These are phyloP conservation scores for Wickerhamia fluorescens DNA, from an alignment of 805 yeast genomes.

Conservation along the genomic window DNA sequence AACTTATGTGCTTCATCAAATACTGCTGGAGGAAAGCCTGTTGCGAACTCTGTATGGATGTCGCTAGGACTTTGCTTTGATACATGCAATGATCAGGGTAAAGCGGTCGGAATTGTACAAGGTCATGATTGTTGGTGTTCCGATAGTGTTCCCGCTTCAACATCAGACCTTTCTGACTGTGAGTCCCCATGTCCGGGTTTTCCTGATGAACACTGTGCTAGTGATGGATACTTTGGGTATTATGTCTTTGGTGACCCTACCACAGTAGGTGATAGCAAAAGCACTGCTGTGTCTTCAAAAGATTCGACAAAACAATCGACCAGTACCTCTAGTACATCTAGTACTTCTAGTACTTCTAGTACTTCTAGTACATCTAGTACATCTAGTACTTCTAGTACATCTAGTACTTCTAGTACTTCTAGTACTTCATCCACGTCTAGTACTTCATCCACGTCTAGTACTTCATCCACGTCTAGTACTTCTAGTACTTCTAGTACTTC, in stretches of 20 bases:
- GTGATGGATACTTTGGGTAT: conserved; percentile 47
- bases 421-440: no score
- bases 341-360: conserved; percentile 2
- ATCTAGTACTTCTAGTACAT: conserved; percentile 1
- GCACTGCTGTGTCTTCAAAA: no score
- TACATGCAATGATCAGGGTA: conserved; percentile 36
- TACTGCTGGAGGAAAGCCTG: no score
- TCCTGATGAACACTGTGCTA: conserved; percentile 36
- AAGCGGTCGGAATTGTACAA: conserved; percentile 48
- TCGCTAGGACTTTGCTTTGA: conserved; percentile 48
- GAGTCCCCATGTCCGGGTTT: conserved; percentile 39
- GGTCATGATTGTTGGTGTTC: conserved; percentile 58
- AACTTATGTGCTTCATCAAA: conserved; percentile 19
- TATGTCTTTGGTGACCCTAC: no score
- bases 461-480: no score
- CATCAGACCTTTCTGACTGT: conserved; percentile 32
- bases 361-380: conserved; percentile 1
- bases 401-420: no score
- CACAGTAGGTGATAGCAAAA: no score
- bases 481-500: no score
- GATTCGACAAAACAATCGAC: no score
- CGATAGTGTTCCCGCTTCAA: conserved; percentile 38
- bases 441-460: no score
- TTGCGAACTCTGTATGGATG: no score
- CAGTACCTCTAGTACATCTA: conserved; percentile 4